Base-by-base conservation (phyloP, 1,284 basidiomycete genomes). In the Coniophora puteana region DNA sequence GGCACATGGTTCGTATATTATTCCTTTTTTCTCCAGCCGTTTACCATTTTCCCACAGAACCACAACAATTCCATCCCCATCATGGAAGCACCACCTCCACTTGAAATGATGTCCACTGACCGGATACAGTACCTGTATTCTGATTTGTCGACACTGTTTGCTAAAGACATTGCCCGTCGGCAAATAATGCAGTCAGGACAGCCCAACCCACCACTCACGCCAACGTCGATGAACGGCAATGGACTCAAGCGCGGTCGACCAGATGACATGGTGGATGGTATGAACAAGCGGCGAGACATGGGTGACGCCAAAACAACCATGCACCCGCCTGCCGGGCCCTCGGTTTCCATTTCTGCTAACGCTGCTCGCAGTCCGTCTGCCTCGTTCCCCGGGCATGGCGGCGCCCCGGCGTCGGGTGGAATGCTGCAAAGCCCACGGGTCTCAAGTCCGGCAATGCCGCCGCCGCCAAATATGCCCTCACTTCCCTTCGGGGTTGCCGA, bases 201-300 rank as follows among this genome's bases (percentile, higher is more conserved):
- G 36, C 48, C 11, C 44, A 49, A 28, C 54, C n/a, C 40, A 20
- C 54, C 49, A 39, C 46, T 52, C 11, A 34, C 53, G 50, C 45
- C 41, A 28, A 44, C 44, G 26, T 44, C 50, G 16, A 31, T 38
- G 22, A 30, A 17, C 14, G 42, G 53, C 26, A 53, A 54, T 38
- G 43, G 53, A 4, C 61, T 83, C 22, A 87, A 87, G 54, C 77
- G 84, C 39, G 78, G 79, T 32, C 67, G 83, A 21, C 59, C 74
- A 7, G 80, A 83, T 16, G 78, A 80, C 12, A 38, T 55, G 13
- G 41, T 55, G 13, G 64, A 63, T 17, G 44, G 59, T 0, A 59
- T 67, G 44, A 76, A 71, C 52, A 85, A 87, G 57, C 71, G 84
- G n/a, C 71, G 77, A n/a, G 78, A 88, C 46, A 79, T 77, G 1